Evolutionary conservation across 75 land plant genomes (phyloP).

Genomic region (Cunninghamia lanceolata): DNA sequence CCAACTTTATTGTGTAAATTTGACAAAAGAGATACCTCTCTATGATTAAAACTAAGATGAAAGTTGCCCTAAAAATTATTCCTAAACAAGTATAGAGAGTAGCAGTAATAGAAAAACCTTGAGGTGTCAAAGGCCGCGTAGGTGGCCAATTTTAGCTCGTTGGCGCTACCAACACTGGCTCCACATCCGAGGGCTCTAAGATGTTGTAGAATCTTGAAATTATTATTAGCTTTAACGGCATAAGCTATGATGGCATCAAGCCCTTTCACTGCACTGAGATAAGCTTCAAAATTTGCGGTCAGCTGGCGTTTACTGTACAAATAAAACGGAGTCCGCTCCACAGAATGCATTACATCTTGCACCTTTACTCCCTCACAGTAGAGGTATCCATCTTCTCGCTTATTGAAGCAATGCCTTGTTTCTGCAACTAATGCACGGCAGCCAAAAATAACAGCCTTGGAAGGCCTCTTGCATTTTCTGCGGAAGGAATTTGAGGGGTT

Average conservation of each 20-base stretch:
- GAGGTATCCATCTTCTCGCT: conserved; percentile 65
- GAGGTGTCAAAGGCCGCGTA: conserved; percentile 84
- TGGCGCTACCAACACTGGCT: conserved; percentile 86
- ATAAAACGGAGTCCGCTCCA: conserved; percentile 79
- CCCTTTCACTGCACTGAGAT: conserved; percentile 70
- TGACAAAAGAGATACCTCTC: not conserved
- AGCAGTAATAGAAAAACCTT: conserved; percentile 23
- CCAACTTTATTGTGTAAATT: too few species aligned
- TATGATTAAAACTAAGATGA: not conserved
- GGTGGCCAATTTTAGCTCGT: conserved; percentile 77
- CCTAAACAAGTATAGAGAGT: not conserved
- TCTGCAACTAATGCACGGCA: not conserved
- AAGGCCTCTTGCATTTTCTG: too few species aligned
- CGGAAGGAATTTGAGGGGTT: too few species aligned
- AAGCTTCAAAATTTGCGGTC: conserved; percentile 72
- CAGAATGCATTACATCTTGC: conserved; percentile 60
- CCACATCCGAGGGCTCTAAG: conserved; percentile 67
- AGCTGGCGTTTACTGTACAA: conserved; percentile 87
- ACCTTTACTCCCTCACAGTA: conserved; percentile 75
- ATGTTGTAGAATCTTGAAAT: conserved; percentile 84
- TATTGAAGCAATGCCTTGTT: conserved; percentile 53
- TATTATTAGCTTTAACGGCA: conserved; percentile 93
- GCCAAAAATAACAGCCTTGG: too few species aligned
- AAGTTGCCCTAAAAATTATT: too few species aligned
- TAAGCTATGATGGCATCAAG: conserved; percentile 68